Percentiles rank a stretch among this genome's conserved stretches.
Evolutionary conservation across 1,139 yeast species (phyloP).

Genomic region (Yamadazyma conglobata): DNA sequence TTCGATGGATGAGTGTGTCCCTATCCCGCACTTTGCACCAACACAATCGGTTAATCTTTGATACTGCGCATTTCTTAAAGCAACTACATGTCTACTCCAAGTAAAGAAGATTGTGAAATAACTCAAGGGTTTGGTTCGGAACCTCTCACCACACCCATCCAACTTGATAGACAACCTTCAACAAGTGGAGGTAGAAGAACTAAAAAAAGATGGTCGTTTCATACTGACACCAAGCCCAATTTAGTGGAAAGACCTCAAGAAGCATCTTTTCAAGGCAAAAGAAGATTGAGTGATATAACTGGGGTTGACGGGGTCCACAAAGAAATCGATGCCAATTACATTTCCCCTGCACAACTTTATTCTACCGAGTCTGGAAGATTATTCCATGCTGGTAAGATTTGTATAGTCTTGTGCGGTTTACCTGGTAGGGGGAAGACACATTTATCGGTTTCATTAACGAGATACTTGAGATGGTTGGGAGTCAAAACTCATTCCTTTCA

Average conservation of each 20-base stretch:
- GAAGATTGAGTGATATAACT: slow-evolving; percentile 42
- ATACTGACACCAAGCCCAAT: slow-evolving; percentile 35
- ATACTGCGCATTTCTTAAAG: too few relatives aligned
- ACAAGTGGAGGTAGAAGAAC: slow-evolving; percentile 27
- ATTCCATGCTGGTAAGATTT: slow-evolving; percentile 93
- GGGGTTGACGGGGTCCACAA: slow-evolving; percentile 55
- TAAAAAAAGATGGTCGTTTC: slow-evolving; percentile 45
- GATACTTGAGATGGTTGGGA: slow-evolving; percentile 93
- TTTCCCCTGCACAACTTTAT: slow-evolving; percentile 84
- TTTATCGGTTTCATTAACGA: slow-evolving; percentile 82
- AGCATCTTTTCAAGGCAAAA: slow-evolving; percentile 26
- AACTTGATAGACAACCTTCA: slow-evolving; percentile 20
- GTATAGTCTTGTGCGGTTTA: slow-evolving; percentile 85
- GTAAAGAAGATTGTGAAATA: slow-evolving; percentile 22
- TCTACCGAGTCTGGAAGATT: slow-evolving; percentile 86
- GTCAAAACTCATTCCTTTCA: slow-evolving; percentile 91
- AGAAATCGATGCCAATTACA: slow-evolving; percentile 46
- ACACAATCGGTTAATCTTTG: too few relatives aligned
- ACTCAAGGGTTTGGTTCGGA: slow-evolving; percentile 40
- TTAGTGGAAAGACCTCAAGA: slow-evolving; percentile 32
- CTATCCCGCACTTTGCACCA: too few relatives aligned
- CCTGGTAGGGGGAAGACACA: slow-evolving; percentile 98
- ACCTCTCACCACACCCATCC: slow-evolving; percentile 21
- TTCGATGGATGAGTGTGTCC: too few relatives aligned
- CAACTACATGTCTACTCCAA: slow-evolving; percentile 8